phyloP scores from a whole-genome alignment of 1,284 basidiomycete genomes.

The Tilletia indica region DNA sequence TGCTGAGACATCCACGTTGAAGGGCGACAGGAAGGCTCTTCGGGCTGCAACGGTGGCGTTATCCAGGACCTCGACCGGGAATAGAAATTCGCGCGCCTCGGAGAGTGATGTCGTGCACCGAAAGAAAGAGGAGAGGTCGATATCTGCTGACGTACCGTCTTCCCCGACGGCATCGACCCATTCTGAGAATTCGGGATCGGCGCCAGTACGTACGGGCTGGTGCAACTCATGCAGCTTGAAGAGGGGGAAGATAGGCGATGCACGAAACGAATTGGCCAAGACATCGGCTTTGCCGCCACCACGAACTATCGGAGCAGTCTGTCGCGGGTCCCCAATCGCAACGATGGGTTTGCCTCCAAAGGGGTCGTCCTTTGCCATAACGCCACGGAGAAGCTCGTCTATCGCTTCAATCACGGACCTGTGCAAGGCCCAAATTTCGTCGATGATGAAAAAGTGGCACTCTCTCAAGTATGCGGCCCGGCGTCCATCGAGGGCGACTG shows the following conservation, averaged over 20 bases:
- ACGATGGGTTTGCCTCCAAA: background rate
- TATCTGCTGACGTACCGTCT: background rate
- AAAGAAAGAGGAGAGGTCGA: background rate
- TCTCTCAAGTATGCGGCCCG: background rate
- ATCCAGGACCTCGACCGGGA: background rate
- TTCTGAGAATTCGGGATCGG: background rate
- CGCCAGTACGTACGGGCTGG: background rate
- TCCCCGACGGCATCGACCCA: background rate
- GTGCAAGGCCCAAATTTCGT: conserved; percentile 3
- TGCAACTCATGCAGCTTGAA: background rate
- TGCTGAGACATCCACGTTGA: background rate
- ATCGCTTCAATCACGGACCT: background rate
- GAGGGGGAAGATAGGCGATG: background rate
- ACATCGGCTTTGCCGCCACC: background rate
- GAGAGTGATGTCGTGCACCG: background rate
- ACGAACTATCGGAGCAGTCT: background rate
- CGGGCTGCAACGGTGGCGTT: background rate
- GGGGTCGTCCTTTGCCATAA: background rate
- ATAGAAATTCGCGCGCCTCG: background rate
- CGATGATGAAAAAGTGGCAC: background rate
- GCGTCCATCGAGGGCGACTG: background rate
- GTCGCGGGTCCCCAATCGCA: background rate
- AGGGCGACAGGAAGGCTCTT: background rate
- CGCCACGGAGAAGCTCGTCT: background rate
- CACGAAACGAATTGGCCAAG: background rate